Base-by-base conservation (phyloP, 148 eudicot species). In the Rhododendron molle region DNA sequence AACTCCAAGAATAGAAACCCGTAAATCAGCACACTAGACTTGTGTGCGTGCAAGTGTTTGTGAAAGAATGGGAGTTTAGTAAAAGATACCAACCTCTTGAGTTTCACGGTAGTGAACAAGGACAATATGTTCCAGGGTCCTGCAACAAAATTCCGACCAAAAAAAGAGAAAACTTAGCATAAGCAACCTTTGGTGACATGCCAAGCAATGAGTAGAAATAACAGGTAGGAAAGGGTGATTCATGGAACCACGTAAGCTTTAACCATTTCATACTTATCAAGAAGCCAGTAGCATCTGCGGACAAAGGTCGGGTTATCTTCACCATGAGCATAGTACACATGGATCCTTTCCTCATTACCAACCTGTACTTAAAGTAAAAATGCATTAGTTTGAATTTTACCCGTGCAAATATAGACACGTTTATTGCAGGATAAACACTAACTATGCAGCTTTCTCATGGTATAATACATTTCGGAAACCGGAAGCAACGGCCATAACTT, bases 71-170 rank as follows among this genome's bases (percentile, higher is more conserved):
- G 20, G 84, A 47, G 38, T 79, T 80, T 30, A 82, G 78, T 50
- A 79, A 49, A 71, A 71, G 82, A 89, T 84, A 88, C 86, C 88
- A 84, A 93, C 98, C 98, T 96, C 99, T 85, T 95, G 99, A 85
- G 93, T 96, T 89, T 96, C 96, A 87, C 99, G 98, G 88, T 96
- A 95, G 87, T 96, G 99, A 85, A 95, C 99, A 84, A 96, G 99
- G 86, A 95, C 99, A 47, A 96, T 89, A 85, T 96, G 96, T 85
- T 96, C 99, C 90, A 95, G 86, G 38, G 89, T 83, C 98, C 99
- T 96, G 91, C 80, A 85, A 89, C 73, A 90, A 78, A 82, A 74
- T 85, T 49, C 38, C 26, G 3, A 79, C 56, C 82, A n/a, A 79
- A 36, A 15, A 23, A 36, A 32, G 28, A 38, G 60, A 10, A 3